Conservation (phyloP, 768 basidiomycete species). For the Trametes cinnabarina region DNA sequence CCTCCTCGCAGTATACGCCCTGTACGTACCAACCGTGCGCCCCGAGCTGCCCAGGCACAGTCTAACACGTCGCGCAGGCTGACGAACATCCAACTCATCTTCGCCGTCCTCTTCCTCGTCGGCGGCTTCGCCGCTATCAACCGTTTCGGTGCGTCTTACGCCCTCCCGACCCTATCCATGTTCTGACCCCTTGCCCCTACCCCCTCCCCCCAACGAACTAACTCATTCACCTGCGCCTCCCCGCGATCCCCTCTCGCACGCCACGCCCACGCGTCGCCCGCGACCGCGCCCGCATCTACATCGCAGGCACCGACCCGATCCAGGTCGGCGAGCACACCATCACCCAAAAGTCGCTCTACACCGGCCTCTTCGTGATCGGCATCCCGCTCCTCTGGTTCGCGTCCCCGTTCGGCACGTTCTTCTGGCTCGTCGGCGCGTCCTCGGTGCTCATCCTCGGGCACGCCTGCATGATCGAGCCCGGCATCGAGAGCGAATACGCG, state of each 20-base stretch:
- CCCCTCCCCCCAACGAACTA: neutral
- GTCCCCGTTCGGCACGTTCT: constrained; percentile 78
- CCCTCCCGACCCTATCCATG: neutral
- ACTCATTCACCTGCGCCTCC: neutral
- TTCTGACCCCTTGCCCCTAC: neutral
- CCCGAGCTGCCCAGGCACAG: neutral
- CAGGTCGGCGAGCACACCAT: constrained; percentile 78
- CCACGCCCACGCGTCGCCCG: neutral
- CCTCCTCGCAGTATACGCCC: constrained; percentile 78
- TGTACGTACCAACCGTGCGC: constrained; percentile 43
- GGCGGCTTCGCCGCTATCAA: constrained; percentile 91
- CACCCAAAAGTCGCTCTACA: constrained; percentile 90
- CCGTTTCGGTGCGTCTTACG: constrained; percentile 65
- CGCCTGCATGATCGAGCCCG: constrained; percentile 88
- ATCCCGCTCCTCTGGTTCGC: constrained; percentile 82
- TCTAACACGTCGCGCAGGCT: constrained; percentile 45
- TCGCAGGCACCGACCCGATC: constrained; percentile 80
- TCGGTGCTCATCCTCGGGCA: constrained; percentile 82
- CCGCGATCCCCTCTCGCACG: neutral
- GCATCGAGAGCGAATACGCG: constrained; percentile 91
- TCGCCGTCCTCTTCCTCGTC: constrained; percentile 84
- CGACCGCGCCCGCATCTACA: too few species aligned
- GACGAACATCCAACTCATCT: constrained; percentile 77
- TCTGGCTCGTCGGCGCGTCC: constrained; percentile 93
- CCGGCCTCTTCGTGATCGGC: constrained; percentile 85